These are phyloP conservation scores for Arabidopsis arenosa DNA, from an alignment of 345 rosid genomes.

Conservation along the genomic window DNA sequence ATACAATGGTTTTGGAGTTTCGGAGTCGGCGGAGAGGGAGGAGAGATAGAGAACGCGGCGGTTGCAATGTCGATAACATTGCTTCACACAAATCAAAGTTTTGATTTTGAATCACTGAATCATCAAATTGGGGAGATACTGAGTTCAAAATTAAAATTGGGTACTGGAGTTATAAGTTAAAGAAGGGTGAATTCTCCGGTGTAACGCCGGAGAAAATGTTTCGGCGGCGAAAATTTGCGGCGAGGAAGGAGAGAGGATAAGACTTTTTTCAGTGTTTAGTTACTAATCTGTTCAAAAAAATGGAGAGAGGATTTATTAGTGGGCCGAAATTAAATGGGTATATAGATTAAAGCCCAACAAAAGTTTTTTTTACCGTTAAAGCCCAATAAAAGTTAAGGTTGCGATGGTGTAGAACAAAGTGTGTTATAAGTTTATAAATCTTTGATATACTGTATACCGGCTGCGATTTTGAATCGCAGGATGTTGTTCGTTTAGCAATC, in stretches of 20 bases:
- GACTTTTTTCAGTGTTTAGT: not conserved
- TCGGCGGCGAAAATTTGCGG: conserved; percentile 24
- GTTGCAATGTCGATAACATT: conserved; percentile 56
- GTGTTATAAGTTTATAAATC: too few species aligned
- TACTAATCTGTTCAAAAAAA: not conserved
- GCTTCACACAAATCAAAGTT: not conserved
- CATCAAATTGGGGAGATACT: not conserved
- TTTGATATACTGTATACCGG: too few species aligned
- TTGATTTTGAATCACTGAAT: conserved; percentile 1
- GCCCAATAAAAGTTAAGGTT: too few species aligned
- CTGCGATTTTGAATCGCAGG: too few species aligned
- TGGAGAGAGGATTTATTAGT: not conserved
- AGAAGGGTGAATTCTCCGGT: not conserved
- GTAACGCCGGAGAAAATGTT: conserved; percentile 15
- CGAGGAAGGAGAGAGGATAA: conserved; percentile 28
- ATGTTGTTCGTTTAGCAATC: too few species aligned
- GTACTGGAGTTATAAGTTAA: not conserved
- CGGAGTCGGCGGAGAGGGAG: conserved; percentile 51
- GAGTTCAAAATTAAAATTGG: not conserved
- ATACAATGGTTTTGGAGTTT: conserved; percentile 35
- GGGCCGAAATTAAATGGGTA: not conserved
- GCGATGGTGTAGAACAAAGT: too few species aligned
- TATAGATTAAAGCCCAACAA: not conserved
- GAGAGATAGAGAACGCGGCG: conserved; percentile 58
- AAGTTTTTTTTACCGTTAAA: too few species aligned